These are phyloP conservation scores for Gaeumannomyces tritici DNA, from an alignment of 2,329 filamentous ascomycete species.

Conservation along the genomic window DNA sequence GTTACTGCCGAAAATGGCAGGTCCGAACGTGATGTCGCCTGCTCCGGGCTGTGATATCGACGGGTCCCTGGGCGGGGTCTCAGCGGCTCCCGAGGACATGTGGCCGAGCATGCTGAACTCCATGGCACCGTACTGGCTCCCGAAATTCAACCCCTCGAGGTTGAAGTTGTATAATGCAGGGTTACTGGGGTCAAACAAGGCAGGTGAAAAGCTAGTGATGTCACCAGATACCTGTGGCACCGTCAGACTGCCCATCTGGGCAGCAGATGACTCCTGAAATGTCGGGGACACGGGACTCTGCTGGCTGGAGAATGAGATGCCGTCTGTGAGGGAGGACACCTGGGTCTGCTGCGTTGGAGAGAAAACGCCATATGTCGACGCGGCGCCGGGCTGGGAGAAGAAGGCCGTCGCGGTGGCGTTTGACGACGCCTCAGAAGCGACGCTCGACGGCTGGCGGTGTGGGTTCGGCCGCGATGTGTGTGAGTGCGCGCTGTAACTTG, in stretches of 20 bases:
- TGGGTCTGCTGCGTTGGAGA: constrained; percentile 31
- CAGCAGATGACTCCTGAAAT: constrained; percentile 46
- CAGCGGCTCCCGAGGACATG: constrained; percentile 86
- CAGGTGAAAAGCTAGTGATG: constrained; percentile 38
- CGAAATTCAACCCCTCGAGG: constrained; percentile 86
- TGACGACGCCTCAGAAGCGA: constrained; percentile 34
- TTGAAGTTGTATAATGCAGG: constrained; percentile 94
- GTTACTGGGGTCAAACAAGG: constrained; percentile 83
- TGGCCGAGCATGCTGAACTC: constrained; percentile 96
- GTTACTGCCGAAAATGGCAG: constrained; percentile 32
- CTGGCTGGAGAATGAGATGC: constrained; percentile 49
- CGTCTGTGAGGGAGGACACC: constrained; percentile 35
- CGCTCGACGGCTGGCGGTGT: constrained; percentile 36
- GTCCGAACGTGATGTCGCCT: constrained; percentile 28
- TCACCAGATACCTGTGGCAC: constrained; percentile 40
- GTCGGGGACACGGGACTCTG: constrained; percentile 67
- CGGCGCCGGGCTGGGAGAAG: constrained; percentile 35
- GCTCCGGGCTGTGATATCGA: constrained; percentile 29
- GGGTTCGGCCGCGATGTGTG: constrained; percentile 31
- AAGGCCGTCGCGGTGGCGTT: constrained; percentile 31
- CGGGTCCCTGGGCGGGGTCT: constrained; percentile 61
- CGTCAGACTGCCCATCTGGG: constrained; percentile 35
- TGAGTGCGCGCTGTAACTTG: constrained; percentile 53
- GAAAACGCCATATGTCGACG: constrained; percentile 41
- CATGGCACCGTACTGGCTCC: constrained; percentile 88